phyloP scores from a whole-genome alignment of 2,329 filamentous ascomycete genomes.

The Aspergillus unguis region DNA sequence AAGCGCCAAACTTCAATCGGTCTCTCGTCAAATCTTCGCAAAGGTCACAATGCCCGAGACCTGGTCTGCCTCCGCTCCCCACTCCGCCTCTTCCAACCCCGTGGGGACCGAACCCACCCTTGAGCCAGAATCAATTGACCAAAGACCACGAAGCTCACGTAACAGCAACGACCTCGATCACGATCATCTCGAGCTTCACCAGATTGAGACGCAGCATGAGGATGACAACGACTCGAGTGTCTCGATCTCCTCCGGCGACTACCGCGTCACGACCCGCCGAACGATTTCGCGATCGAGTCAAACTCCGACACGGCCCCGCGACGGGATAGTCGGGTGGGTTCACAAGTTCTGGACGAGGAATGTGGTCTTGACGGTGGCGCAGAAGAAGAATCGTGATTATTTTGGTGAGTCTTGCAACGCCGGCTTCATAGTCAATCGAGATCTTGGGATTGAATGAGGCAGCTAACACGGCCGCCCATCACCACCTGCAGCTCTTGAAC shows the following conservation, averaged over 20 bases:
- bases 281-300: slow-evolving; percentile 22
- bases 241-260: slow-evolving; percentile 36
- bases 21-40: too few species aligned
- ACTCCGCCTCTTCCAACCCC: too few species aligned
- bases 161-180: slow-evolving; percentile 6
- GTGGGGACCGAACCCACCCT: too few species aligned
- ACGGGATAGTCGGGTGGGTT: slow-evolving; percentile 62
- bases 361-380: slow-evolving; percentile 37
- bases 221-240: slow-evolving; percentile 24
- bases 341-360: slow-evolving; percentile 76
- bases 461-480: neutral
- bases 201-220: slow-evolving; percentile 29
- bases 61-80: too few species aligned
- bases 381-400: slow-evolving; percentile 43
- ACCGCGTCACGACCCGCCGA: slow-evolving; percentile 24
- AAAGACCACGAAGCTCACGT: slow-evolving; percentile 1
- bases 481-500: slow-evolving; percentile 59
- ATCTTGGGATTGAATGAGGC: neutral
- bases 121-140: too few species aligned
- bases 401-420: slow-evolving; percentile 29
- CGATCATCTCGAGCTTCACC: slow-evolving; percentile 29
- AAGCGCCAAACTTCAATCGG: too few species aligned
- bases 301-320: slow-evolving; percentile 12
- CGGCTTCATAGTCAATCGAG: neutral
- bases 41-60: too few species aligned